Percentiles rank a stretch among this genome's conserved stretches.
Evolutionary conservation across 164 flowering plant genomes (phyloP).

Genomic region (Houttuynia cordata): DNA sequence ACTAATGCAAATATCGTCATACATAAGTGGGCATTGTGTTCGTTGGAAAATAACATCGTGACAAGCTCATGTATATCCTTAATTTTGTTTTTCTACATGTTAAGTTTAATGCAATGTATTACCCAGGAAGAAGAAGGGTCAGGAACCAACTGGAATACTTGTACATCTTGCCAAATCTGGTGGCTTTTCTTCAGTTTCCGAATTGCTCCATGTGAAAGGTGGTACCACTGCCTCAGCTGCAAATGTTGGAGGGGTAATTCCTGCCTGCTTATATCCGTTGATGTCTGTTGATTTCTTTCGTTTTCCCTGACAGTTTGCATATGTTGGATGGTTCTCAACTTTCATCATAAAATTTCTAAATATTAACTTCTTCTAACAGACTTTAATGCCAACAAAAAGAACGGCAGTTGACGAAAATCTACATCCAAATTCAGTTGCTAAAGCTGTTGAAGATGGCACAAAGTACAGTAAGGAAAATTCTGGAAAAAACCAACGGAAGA

Average conservation of each 20-base stretch:
- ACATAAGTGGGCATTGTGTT: too few species aligned
- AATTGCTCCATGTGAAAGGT: conserved; percentile 38
- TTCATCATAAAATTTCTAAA: background rate
- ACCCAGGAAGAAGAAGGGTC: conserved; percentile 72
- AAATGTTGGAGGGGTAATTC: background rate
- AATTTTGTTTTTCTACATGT: too few species aligned
- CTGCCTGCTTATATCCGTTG: background rate
- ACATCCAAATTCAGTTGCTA: background rate
- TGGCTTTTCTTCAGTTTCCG: conserved; percentile 75
- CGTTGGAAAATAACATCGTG: too few species aligned
- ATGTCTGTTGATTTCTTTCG: background rate
- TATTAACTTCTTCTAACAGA: background rate
- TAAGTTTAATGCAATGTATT: too few species aligned
- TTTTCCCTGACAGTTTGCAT: background rate
- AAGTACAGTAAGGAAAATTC: background rate
- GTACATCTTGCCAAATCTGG: conserved; percentile 51
- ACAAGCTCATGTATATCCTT: too few species aligned
- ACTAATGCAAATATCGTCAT: background rate
- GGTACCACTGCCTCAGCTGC: background rate
- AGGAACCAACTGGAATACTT: conserved; percentile 67
- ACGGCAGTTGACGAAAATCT: background rate
- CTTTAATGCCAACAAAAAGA: background rate
- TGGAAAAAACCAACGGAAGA: background rate
- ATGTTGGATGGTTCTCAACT: background rate
- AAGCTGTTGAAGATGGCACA: background rate